phyloP scores from a whole-genome alignment of 2,329 filamentous ascomycete genomes.

The Paradendryphiella salina region DNA sequence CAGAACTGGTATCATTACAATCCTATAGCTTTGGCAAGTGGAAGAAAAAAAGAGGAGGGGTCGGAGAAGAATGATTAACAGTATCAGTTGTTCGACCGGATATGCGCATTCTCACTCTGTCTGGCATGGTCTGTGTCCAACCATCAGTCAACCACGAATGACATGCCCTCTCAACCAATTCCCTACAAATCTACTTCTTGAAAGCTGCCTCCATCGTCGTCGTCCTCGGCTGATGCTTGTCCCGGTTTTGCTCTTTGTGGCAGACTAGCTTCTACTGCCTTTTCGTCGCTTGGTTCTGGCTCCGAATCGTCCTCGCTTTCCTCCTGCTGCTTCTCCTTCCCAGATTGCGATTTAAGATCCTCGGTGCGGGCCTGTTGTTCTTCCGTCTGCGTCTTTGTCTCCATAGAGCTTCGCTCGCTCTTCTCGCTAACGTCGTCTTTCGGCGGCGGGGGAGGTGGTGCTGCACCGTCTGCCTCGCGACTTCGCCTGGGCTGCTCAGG shows the following conservation, averaged over 20 bases:
- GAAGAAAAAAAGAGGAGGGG: not conserved
- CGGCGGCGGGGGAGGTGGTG: slow-evolving; percentile 42
- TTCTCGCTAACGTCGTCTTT: slow-evolving; percentile 37
- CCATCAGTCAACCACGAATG: not conserved
- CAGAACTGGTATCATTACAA: slow-evolving; percentile 7
- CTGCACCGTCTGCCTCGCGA: slow-evolving; percentile 26
- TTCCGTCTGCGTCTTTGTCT: slow-evolving; percentile 37
- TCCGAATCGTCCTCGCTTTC: slow-evolving; percentile 32
- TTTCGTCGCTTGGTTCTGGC: slow-evolving; percentile 25
- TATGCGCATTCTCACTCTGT: not conserved
- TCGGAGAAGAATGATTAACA: not conserved
- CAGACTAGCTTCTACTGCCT: slow-evolving; percentile 35
- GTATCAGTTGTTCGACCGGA: not conserved
- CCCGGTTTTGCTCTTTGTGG: slow-evolving; percentile 34
- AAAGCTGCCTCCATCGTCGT: slow-evolving; percentile 41
- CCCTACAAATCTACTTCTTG: slow-evolving; percentile 38
- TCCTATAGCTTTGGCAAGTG: slow-evolving; percentile 2
- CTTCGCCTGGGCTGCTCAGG: slow-evolving; percentile 48
- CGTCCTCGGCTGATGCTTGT: slow-evolving; percentile 34
- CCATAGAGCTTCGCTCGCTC: slow-evolving; percentile 29
- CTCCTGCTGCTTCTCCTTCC: slow-evolving; percentile 31
- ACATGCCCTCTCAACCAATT: not conserved
- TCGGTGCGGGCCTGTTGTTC: slow-evolving; percentile 44
- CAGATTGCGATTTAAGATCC: slow-evolving; percentile 37
- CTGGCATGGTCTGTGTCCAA: too few relatives aligned